Evolutionary conservation across 164 flowering plant genomes (phyloP).

Genomic region (Magnolia changhungtana): DNA sequence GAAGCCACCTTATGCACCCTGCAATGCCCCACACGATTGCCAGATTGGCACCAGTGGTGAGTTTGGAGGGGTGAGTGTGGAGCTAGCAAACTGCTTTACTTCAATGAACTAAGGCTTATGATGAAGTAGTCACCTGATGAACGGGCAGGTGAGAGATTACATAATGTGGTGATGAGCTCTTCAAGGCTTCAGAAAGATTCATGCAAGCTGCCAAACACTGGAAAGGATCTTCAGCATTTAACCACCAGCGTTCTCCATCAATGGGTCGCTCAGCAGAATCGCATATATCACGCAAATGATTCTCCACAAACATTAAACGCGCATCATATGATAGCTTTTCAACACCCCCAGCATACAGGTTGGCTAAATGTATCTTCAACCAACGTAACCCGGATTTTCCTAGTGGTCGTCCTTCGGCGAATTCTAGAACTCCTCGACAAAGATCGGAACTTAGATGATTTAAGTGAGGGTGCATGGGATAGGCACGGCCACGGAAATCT

Average conservation of each 20-base stretch:
- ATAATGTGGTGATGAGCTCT: slow-evolving; percentile 68
- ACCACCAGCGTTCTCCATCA: slow-evolving; percentile 90
- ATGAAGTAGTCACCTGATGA: slow-evolving; percentile 59
- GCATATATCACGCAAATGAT: slow-evolving; percentile 68
- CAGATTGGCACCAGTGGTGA: too few species aligned
- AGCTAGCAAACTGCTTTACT: too few species aligned
- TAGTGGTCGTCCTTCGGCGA: slow-evolving; percentile 84
- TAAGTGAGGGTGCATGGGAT: slow-evolving; percentile 96
- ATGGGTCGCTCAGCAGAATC: slow-evolving; percentile 85
- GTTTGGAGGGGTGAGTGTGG: too few species aligned
- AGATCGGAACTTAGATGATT: slow-evolving; percentile 92
- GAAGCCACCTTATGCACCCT: too few species aligned
- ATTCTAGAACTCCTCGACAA: slow-evolving; percentile 91
- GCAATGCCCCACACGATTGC: too few species aligned
- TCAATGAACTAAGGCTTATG: slow-evolving; percentile 1
- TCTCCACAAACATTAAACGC: slow-evolving; percentile 77
- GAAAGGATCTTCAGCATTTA: slow-evolving; percentile 94
- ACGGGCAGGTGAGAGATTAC: slow-evolving; percentile 81
- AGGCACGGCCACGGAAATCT: slow-evolving; percentile 96
- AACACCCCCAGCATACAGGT: slow-evolving; percentile 79
- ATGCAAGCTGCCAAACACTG: slow-evolving; percentile 97
- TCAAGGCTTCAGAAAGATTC: slow-evolving; percentile 74
- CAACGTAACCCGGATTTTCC: slow-evolving; percentile 81
- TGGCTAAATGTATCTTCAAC: slow-evolving; percentile 91
- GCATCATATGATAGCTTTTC: slow-evolving; percentile 87